Conservation (phyloP, 1,284 basidiomycete species). For the Erythrobasidium hasegawianum region DNA sequence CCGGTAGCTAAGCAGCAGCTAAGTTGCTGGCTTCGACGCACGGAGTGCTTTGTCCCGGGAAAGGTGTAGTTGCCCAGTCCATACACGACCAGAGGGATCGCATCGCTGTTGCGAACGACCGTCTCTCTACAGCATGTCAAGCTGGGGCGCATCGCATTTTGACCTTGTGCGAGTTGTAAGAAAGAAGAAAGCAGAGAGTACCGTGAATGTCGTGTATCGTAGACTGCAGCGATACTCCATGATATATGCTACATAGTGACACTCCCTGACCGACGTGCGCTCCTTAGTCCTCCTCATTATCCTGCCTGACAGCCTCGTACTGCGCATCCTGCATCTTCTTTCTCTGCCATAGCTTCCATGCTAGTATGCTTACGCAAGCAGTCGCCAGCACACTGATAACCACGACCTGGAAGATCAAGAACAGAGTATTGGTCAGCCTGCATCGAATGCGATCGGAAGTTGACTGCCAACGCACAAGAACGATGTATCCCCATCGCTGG, state of each 20-base stretch:
- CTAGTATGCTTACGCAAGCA: constrained; percentile 11
- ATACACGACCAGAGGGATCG: constrained; percentile 8
- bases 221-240: too few species aligned
- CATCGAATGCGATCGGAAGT: not conserved
- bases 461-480: constrained; percentile 18
- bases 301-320: constrained; percentile 24
- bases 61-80: constrained; percentile 25
- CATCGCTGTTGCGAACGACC: too few species aligned
- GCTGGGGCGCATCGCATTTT: too few species aligned
- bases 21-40: constrained; percentile 7
- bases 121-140: too few species aligned
- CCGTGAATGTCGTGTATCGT: too few species aligned
- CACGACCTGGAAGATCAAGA: not conserved
- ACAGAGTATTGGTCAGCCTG: not conserved
- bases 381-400: constrained; percentile 9
- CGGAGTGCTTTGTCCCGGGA: constrained; percentile 26
- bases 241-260: not conserved
- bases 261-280: not conserved
- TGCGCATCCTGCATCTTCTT: constrained; percentile 18
- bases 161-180: too few species aligned
- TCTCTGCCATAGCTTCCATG: constrained; percentile 28
- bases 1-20: not conserved
- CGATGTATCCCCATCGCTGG: constrained; percentile 58
- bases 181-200: too few species aligned
- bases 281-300: constrained; percentile 19